Evolutionary conservation across 805 yeast genomes (phyloP), one percentile per base, ranked within the genome.

Genomic region (Saturnispora saitoi): DNA sequence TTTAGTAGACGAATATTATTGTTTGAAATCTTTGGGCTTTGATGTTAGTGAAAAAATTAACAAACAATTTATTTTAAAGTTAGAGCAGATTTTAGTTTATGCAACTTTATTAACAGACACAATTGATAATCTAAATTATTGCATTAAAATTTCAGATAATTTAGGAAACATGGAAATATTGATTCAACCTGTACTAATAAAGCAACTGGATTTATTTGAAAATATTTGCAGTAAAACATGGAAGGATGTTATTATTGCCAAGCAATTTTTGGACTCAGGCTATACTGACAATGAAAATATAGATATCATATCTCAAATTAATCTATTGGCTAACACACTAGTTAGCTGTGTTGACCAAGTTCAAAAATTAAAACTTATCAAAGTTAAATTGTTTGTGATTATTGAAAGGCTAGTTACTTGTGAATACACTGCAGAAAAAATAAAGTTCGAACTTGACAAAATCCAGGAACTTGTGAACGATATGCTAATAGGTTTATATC

Each of bases 1-100:
- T 10, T 19, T 46, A 12, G 7, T 46, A 15, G 78, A 81, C 54
- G 45, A 45, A 14, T 41, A 17, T 11, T n/a, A 45, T n/a, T 43
- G 43, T 63, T 63, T 46, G 12, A 40, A 40, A 22, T 15, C n/a
- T 12, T 26, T 46, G 7, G 22, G 30, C 12, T 40, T 46, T 41
- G 48, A 46, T 32, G 9, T 17, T 32, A 6, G 14, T 31, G 42
- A 46, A 19, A 26, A 15, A 15, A 28, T 46, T 4, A 46, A 46
- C n/a, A n/a, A 17, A 4, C 48, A 46, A n/a, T 26, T 29, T 28
- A 31, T 46, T 30, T 8, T 22, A 3, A 46, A 46, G 17, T 34
- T 39, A 15, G 48, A 46, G 15, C 20, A 39, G 14, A 17, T 46
- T 8, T 9, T 24, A 6, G 44, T 29, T n/a, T 32, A 38, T 20